A percentile compares a stretch with the other conserved stretches of the same genome.
Evolutionary conservation across 2,329 filamentous ascomycete genomes (phyloP).

Genomic region (Pochonia chlamydosporia): DNA sequence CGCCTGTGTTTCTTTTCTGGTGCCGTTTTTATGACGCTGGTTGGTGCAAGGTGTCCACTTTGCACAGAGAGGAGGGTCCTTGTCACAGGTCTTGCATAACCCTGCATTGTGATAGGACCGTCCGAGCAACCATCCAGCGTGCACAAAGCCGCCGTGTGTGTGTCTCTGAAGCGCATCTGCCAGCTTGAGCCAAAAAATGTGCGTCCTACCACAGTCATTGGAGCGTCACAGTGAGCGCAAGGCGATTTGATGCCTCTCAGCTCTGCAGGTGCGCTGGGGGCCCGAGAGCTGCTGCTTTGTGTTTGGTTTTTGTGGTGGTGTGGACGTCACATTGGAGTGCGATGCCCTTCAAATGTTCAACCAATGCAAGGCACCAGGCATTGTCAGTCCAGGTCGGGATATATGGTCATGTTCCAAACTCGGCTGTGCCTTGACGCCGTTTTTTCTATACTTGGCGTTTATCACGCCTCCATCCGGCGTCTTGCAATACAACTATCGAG

Average conservation of each 20-base stretch:
- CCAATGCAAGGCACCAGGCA: slow-evolving; percentile 16
- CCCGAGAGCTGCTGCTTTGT: no score
- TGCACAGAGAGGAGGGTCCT: slow-evolving; percentile 26
- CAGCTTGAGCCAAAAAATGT: neutral
- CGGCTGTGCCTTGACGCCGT: neutral
- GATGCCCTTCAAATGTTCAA: neutral
- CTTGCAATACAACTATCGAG: neutral
- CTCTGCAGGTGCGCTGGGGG: neutral
- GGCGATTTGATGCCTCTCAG: neutral
- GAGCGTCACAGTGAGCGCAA: neutral
- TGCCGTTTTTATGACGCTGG: slow-evolving; percentile 1
- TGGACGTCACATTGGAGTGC: neutral
- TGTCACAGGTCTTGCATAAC: slow-evolving; percentile 31
- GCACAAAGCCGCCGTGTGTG: slow-evolving; percentile 14
- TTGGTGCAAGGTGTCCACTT: slow-evolving; percentile 9
- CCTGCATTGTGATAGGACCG: slow-evolving; percentile 24
- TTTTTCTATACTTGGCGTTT: neutral
- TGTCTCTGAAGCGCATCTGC: neutral
- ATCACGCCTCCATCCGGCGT: neutral
- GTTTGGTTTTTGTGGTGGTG: neutral
- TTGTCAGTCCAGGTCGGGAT: neutral
- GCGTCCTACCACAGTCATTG: slow-evolving; percentile 12
- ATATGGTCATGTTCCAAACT: neutral
- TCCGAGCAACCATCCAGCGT: slow-evolving; percentile 14
- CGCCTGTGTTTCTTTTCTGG: neutral